phyloP scores from a whole-genome alignment of 768 basidiomycete species.

The Mrakia gelida region DNA sequence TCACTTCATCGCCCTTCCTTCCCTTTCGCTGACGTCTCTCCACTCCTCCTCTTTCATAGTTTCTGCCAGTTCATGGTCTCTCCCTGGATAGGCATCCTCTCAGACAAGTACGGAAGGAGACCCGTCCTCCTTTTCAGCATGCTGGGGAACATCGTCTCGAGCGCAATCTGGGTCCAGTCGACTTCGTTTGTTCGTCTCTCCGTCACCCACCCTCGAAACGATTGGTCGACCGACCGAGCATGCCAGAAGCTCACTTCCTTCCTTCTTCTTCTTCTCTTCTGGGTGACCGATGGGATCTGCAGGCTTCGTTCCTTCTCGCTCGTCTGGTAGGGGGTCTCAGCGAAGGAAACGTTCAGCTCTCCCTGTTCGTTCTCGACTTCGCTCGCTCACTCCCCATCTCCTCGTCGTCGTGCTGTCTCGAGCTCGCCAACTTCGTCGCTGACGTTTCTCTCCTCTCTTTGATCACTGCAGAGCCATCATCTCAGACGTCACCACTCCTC shows the following conservation, averaged over 20 bases:
- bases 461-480: constrained; percentile 69
- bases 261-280: not conserved
- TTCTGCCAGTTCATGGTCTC: constrained; percentile 64
- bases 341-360: constrained; percentile 95
- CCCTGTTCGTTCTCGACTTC: constrained; percentile 61
- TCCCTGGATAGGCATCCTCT: constrained; percentile 73
- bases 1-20: constrained; percentile 32
- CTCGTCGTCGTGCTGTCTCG: not conserved
- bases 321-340: constrained; percentile 87
- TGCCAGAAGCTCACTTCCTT: not conserved
- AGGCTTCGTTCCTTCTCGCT: constrained; percentile 74
- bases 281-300: not conserved
- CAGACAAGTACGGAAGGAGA: constrained; percentile 86
- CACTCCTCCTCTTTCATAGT: constrained; percentile 33
- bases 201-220: not conserved
- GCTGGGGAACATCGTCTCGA: constrained; percentile 91
- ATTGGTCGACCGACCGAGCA: too few species aligned
- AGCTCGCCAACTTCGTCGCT: not conserved
- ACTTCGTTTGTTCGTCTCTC: constrained; percentile 63
- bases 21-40: not conserved
- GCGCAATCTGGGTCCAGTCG: constrained; percentile 71
- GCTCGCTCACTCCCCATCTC: not conserved
- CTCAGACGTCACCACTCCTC: constrained; percentile 78
- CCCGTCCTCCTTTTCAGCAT: constrained; percentile 76
- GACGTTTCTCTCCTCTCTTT: not conserved